phyloP scores from a whole-genome alignment of 1,284 basidiomycete genomes.

The Leccinum brunneo-olivaceum region DNA sequence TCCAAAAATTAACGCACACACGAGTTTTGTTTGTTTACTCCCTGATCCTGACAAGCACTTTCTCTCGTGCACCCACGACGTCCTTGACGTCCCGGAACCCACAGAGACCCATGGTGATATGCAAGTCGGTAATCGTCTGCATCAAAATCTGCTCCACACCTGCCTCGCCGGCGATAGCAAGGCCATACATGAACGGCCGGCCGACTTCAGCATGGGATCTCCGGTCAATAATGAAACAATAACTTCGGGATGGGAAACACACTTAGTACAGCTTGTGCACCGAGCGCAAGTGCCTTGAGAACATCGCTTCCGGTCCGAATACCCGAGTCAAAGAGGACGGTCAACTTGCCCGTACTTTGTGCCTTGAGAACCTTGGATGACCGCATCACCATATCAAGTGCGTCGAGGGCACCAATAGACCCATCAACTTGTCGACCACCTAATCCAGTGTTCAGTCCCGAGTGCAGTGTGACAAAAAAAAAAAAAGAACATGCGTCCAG shows the following conservation, averaged over 20 bases:
- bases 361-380: conserved; percentile 52
- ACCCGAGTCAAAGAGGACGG: conserved; percentile 38
- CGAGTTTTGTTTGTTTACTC: not conserved
- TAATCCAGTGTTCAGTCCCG: conserved; percentile 18
- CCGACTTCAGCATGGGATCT: conserved; percentile 33
- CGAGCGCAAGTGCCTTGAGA: too few relatives aligned
- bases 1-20: not conserved
- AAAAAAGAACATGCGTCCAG: not conserved
- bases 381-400: conserved; percentile 55
- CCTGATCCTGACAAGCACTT: conserved; percentile 20
- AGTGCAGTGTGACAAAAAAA: not conserved
- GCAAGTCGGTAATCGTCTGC: conserved; percentile 47
- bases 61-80: conserved; percentile 31
- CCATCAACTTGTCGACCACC: conserved; percentile 81
- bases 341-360: conserved; percentile 52
- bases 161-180: too few relatives aligned
- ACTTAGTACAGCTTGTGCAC: too few relatives aligned
- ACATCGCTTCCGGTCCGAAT: too few relatives aligned
- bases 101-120: conserved; percentile 44
- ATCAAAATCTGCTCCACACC: conserved; percentile 36
- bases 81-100: conserved; percentile 36
- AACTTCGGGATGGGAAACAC: too few relatives aligned
- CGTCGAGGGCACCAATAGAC: conserved; percentile 64
- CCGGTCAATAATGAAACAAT: not conserved
- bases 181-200: conserved; percentile 16